Base-by-base conservation (phyloP, 208 protist species). In the Acanthamoeba divionensis region DNA sequence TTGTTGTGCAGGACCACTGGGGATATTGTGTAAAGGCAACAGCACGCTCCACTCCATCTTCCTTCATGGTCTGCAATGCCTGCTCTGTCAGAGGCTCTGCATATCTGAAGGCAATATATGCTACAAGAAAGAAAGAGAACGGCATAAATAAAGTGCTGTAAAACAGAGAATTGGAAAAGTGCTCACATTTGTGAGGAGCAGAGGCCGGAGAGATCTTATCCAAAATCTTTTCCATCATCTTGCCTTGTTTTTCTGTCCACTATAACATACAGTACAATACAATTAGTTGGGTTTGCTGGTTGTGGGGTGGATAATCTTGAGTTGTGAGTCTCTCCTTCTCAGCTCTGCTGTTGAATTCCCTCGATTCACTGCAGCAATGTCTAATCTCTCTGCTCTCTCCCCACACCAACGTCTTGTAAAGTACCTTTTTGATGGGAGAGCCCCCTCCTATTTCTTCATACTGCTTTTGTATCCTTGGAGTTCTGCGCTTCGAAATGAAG, bases 1-100 rank as follows among this genome's bases (percentile, higher is more conserved):
- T 93, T 12, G 93, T 95, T 33, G 93, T 91, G 90, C 93, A 95
- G 9, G 91, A 93, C 54, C 93, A 94, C 71, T 96, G 95, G 15
- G 95, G 95, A 52, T 95, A 96, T 71, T 96, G 95, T 0, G 95
- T 92, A 89, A 95, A 96, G 8, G 93, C 93, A 1, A 96, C 88
- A 0, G 90, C 95, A 3, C 94, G 36, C 54, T 92, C 60, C 0
- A 95, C 89, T 18, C 90, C 85, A 77, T 96, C 94, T 21, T 73
- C 24, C 10, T 86, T 87, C 93, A 96, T 95, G 60, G 91, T 0
- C 4, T 93, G 18, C n/a, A 96, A 21, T 15, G 93, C 65, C 2
- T 93, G 90, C 36, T 91, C 92, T 47, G 92, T 95, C 13, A 95
- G 87, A 18, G 94, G 95, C 1, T 69, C 36, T 12, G 94, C 92